Conservation (phyloP, 257 asterid species). For the Gynochthodes officinalis region DNA sequence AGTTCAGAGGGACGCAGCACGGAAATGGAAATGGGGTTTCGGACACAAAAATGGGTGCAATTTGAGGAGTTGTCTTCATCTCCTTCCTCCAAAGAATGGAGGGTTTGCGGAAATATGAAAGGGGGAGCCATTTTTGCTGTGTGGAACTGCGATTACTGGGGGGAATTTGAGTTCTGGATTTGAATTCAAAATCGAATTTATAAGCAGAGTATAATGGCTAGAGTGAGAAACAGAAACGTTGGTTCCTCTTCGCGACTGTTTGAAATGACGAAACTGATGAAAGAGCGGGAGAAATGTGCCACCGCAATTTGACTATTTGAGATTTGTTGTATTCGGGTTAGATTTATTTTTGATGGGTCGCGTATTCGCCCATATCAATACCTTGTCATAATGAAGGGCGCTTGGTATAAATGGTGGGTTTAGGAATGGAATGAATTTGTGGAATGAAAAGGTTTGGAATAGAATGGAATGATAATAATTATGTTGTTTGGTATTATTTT, state of each 20-base stretch:
- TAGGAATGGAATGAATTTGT: too few relatives aligned
- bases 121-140: slow-evolving; percentile 53
- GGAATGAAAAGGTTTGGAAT: too few relatives aligned
- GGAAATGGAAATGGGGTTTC: slow-evolving; percentile 34
- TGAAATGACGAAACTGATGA: not conserved
- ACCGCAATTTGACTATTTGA: too few relatives aligned
- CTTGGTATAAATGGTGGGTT: too few relatives aligned
- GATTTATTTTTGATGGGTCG: too few relatives aligned
- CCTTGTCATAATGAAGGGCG: too few relatives aligned
- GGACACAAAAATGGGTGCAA: slow-evolving; percentile 49
- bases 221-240: too few relatives aligned
- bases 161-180: not conserved
- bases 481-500: too few relatives aligned
- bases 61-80: slow-evolving; percentile 44
- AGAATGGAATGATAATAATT: too few relatives aligned
- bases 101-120: slow-evolving; percentile 68
- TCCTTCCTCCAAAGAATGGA: slow-evolving; percentile 57
- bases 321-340: not conserved
- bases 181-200: not conserved
- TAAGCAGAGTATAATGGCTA: too few relatives aligned
- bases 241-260: not conserved
- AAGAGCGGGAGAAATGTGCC: slow-evolving; percentile 9
- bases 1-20: slow-evolving; percentile 58
- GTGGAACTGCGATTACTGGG: not conserved
- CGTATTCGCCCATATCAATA: too few relatives aligned